Conservation (phyloP, 202 grass and related monocot genomes). For the Zoysia matrella region DNA sequence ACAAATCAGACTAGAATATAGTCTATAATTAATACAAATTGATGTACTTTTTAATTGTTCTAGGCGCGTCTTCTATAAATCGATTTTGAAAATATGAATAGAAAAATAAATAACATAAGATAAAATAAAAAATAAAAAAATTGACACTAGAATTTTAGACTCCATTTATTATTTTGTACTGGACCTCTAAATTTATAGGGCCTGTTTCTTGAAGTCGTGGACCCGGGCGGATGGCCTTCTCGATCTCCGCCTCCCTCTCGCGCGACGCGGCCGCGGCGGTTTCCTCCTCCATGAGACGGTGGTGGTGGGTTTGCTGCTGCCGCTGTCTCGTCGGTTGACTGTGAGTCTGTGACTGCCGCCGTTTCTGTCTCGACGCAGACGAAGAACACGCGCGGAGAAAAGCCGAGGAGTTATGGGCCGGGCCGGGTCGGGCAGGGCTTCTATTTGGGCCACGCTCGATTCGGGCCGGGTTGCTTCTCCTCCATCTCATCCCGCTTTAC, state of each 20-base stretch:
- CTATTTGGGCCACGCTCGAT: neutral
- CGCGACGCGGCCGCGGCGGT: constrained; percentile 8
- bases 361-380: constrained; percentile 2
- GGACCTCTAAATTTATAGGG: neutral
- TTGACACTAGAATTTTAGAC: too few species aligned
- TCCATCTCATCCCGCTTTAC: neutral
- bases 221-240: constrained; percentile 67
- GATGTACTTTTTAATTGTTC: too few species aligned
- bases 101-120: too few species aligned
- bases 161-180: too few species aligned
- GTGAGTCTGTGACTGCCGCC: neutral
- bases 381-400: neutral
- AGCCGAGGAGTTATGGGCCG: neutral
- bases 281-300: constrained; percentile 41
- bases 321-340: constrained; percentile 1
- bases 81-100: too few species aligned
- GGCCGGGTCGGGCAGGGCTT: neutral
- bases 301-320: neutral
- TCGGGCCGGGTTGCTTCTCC: neutral
- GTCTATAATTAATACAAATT: too few species aligned
- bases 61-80: too few species aligned
- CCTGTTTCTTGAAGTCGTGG: constrained; percentile 78
- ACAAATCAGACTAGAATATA: too few species aligned
- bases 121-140: too few species aligned
- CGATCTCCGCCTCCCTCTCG: constrained; percentile 61